phyloP scores from a whole-genome alignment of 2,329 filamentous ascomycete species.

The Pseudocercospora macadamiae region DNA sequence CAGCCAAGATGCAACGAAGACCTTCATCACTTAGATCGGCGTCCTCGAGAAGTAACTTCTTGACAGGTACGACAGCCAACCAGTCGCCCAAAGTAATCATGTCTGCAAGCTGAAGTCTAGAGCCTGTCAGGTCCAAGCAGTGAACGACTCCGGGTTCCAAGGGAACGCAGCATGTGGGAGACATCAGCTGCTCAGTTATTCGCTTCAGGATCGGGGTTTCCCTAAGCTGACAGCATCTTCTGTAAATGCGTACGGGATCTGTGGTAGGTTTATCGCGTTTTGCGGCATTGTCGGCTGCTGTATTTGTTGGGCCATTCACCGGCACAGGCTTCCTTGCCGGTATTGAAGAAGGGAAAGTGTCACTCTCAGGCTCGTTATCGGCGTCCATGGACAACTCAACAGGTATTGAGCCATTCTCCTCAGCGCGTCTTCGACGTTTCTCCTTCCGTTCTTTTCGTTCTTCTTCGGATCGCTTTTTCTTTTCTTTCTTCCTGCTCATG shows the following conservation, averaged over 20 bases:
- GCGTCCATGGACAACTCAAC: conserved; percentile 77
- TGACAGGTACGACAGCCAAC: conserved; percentile 87
- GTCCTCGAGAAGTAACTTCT: conserved; percentile 83
- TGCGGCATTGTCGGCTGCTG: conserved; percentile 40
- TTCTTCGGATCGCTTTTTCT: conserved; percentile 93
- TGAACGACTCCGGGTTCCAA: conserved; percentile 74
- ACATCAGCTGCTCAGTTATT: conserved; percentile 83
- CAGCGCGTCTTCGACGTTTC: conserved; percentile 79
- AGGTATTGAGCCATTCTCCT: conserved; percentile 84
- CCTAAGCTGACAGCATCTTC: conserved; percentile 88
- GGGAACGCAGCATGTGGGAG: conserved; percentile 66
- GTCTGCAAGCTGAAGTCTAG: conserved; percentile 80
- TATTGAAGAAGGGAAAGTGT: conserved; percentile 16
- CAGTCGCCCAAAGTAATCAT: conserved; percentile 89
- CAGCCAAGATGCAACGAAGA: conserved; percentile 81
- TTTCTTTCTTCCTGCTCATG: conserved; percentile 77
- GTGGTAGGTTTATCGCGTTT: conserved; percentile 76
- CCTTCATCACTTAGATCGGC: conserved; percentile 86
- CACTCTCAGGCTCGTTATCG: conserved; percentile 50
- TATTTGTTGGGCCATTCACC: conserved; percentile 34
- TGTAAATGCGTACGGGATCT: conserved; percentile 89
- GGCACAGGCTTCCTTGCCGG: conserved; percentile 38
- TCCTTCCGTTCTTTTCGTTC: conserved; percentile 92
- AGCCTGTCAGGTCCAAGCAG: conserved; percentile 81
- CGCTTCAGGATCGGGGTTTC: conserved; percentile 92